Percentiles rank a stretch among this genome's conserved stretches.
These are phyloP conservation scores for Amanita phalloides DNA, from an alignment of 768 basidiomycete species.

Conservation along the genomic window DNA sequence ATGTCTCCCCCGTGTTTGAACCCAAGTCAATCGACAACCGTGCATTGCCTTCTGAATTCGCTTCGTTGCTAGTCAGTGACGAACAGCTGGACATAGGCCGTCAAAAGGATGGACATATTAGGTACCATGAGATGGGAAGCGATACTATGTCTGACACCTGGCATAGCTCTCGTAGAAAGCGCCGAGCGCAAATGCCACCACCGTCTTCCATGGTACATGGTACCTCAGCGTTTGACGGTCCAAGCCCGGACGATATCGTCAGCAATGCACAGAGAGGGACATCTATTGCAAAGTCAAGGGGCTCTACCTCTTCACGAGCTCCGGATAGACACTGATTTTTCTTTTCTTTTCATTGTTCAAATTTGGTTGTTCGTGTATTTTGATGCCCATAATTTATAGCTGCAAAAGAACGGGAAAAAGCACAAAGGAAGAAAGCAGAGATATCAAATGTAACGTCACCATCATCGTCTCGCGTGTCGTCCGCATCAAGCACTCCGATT, in stretches of 20 bases:
- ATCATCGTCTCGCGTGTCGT: constrained; percentile 34
- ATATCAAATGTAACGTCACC: constrained; percentile 30
- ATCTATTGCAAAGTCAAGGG: constrained; percentile 32
- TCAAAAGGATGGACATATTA: constrained; percentile 11
- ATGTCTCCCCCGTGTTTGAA: constrained; percentile 47
- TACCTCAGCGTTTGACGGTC: constrained; percentile 64
- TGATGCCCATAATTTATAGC: constrained; percentile 43
- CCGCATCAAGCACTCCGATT: constrained; percentile 29
- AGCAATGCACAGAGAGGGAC: constrained; percentile 74
- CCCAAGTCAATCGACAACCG: constrained; percentile 41
- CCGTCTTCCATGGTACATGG: constrained; percentile 23
- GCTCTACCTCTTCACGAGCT: constrained; percentile 12
- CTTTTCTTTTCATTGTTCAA: constrained; percentile 12
- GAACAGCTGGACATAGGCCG: constrained; percentile 27
- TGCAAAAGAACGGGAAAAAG: constrained; percentile 73
- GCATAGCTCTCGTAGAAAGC: constrained; percentile 13
- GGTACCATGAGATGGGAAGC: constrained; percentile 6
- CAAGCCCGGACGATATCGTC: constrained; percentile 89
- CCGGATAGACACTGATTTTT: constrained; percentile 14
- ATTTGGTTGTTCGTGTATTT: constrained; percentile 16
- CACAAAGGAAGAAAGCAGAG: constrained; percentile 40
- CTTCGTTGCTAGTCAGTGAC: constrained; percentile 57
- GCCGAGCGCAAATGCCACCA: constrained; percentile 16
- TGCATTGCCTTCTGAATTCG: constrained; percentile 74
- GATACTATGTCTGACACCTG: constrained; percentile 6